phyloP scores from a whole-genome alignment of 306 rosid species.

The Mimosa bimucronata region DNA sequence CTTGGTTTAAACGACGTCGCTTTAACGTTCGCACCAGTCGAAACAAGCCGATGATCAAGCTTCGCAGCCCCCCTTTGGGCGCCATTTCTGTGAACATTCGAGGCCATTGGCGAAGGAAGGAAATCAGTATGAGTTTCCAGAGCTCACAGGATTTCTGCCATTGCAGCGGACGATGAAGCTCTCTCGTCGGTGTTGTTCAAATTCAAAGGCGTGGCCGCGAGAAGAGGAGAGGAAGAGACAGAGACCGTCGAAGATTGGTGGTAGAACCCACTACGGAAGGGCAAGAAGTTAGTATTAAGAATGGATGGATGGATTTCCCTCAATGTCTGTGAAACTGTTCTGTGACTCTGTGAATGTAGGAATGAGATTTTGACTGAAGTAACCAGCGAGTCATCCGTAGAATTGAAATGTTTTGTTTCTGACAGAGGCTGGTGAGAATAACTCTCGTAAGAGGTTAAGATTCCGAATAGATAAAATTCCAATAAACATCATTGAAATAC shows the following conservation, averaged over 20 bases:
- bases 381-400: background rate
- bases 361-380: background rate
- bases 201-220: constrained; percentile 22
- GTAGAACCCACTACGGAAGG: constrained; percentile 9
- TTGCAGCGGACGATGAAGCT: background rate
- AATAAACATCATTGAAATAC: too few species aligned
- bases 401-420: background rate
- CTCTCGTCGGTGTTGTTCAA: background rate
- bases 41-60: constrained; percentile 49
- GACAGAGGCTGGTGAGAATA: background rate
- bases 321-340: background rate
- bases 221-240: background rate
- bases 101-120: constrained; percentile 33
- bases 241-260: background rate
- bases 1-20: constrained; percentile 38
- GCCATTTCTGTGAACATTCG: constrained; percentile 45
- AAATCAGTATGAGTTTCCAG: background rate
- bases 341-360: background rate
- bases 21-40: background rate
- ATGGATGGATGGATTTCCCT: background rate
- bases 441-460: background rate
- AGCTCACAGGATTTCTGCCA: background rate
- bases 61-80: constrained; percentile 45
- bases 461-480: background rate
- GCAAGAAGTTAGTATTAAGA: background rate